Evolutionary conservation across 31 red algal species (phyloP), one percentile per base, ranked within the genome.

Genomic region (Porphyra umbilicalis): DNA sequence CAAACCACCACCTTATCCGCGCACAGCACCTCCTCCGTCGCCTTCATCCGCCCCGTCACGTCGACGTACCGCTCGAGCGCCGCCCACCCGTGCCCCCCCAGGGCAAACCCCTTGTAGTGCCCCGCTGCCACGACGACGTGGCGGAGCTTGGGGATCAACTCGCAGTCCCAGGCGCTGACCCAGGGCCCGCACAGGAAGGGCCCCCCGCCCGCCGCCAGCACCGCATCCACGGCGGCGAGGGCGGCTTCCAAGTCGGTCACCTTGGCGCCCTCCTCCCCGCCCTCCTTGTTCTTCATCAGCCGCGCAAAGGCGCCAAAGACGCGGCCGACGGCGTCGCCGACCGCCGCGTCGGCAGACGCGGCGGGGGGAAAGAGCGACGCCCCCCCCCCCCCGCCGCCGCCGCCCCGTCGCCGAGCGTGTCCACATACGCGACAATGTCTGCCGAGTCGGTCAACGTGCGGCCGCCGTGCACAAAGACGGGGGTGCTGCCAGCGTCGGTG

Each of bases 111-210:
- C 35, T 87, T 92, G 57, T 87, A 92, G 67, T 92, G 89, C 33
- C 34, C 77, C 36, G 84, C 85, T 1, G 90, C 85, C 10, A 87
- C 85, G 29, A 39, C 67, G 38, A 88, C 79, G 46, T 92, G 90
- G 2, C 80, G 80, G 78, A 92, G 46, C 78, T 88, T 88, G n/a
- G 90, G 90, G 31, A 82, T 85, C 78, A 92, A 37, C 32, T 92
- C 82, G 76, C 79, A 87, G 39, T 92, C 90, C 76, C 88, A 38
- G 36, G 90, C 77, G 44, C 39, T 75, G 20, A 88, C 39, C 38
- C 79, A 39, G 20, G 87, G 82, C 29, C 90, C 90, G 31, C 85
- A 29, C 90, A 92, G 44, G 76, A 57, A 92, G 74, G 85, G 85
- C 5, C 85, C 90, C 1, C 32, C 36, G 25, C 37, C 76, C 18